These are phyloP conservation scores for Neopestalotiopsis rosae DNA, from an alignment of 2,329 filamentous ascomycete genomes.

Conservation along the genomic window DNA sequence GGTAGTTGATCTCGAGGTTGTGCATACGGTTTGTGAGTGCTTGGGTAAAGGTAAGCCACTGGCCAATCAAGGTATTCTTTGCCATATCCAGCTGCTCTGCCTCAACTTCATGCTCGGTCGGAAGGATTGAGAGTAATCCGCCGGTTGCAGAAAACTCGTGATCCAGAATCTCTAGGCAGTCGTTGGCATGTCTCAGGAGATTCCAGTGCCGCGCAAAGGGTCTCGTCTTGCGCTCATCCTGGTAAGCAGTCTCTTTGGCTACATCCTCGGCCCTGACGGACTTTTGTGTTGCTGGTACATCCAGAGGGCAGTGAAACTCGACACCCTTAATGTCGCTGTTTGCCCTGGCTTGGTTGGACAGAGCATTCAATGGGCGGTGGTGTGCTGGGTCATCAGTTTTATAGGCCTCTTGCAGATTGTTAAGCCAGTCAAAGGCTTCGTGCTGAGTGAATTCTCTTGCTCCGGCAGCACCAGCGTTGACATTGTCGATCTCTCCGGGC, in stretches of 20 bases:
- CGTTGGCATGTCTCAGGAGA: slow-evolving; percentile 62
- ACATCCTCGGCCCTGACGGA: slow-evolving; percentile 10
- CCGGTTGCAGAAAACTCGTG: slow-evolving; percentile 62
- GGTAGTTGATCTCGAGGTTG: slow-evolving; percentile 60
- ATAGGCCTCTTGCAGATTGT: slow-evolving; percentile 55
- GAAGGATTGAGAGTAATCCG: slow-evolving; percentile 60
- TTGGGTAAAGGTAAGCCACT: slow-evolving; percentile 61
- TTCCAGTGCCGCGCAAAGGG: slow-evolving; percentile 54
- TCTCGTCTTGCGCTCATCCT: slow-evolving; percentile 26
- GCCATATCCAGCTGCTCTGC: slow-evolving; percentile 44
- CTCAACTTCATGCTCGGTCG: slow-evolving; percentile 43
- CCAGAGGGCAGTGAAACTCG: slow-evolving; percentile 53
- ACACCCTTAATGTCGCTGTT: slow-evolving; percentile 48
- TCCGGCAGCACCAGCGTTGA: slow-evolving; percentile 23
- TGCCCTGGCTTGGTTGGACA: slow-evolving; percentile 50
- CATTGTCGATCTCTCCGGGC: slow-evolving; percentile 36
- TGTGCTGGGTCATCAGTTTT: slow-evolving; percentile 52
- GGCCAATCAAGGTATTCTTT: slow-evolving; percentile 59
- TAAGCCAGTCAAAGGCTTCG: slow-evolving; percentile 64
- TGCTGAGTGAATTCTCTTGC: slow-evolving; percentile 41
- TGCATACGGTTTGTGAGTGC: slow-evolving; percentile 59
- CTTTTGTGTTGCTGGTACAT: slow-evolving; percentile 25
- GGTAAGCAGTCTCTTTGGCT: slow-evolving; percentile 10
- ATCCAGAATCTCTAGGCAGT: slow-evolving; percentile 64
- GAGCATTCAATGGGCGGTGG: slow-evolving; percentile 49